Conservation (phyloP, 768 basidiomycete species). For the Coprinopsis sp. region DNA sequence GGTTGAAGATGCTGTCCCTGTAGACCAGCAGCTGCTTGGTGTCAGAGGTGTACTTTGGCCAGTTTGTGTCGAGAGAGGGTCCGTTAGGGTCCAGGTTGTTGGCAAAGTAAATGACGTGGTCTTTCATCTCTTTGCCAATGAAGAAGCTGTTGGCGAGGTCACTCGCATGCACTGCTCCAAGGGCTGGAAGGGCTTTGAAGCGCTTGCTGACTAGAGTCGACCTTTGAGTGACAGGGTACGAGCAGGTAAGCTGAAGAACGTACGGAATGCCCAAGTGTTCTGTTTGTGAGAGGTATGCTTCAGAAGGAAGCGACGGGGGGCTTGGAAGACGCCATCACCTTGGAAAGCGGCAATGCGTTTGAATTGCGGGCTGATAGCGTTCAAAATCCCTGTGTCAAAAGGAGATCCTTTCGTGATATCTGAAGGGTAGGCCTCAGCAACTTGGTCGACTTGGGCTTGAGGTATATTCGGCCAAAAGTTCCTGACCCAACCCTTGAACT, state of each 20-base stretch:
- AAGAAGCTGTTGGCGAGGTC: conserved; percentile 37
- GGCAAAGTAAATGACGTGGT: conserved; percentile 44
- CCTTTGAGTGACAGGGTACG: not conserved
- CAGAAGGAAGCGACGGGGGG: conserved; percentile 47
- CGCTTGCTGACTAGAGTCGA: conserved; percentile 37
- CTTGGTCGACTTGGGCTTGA: conserved; percentile 15
- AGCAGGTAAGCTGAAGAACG: conserved; percentile 18
- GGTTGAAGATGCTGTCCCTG: too few relatives aligned
- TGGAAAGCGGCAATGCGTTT: conserved; percentile 48
- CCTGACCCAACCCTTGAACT: conserved; percentile 17
- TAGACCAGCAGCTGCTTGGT: too few relatives aligned
- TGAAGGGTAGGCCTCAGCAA: conserved; percentile 29
- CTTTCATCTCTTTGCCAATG: conserved; percentile 17
- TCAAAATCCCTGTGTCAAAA: conserved; percentile 40
- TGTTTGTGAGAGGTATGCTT: conserved; percentile 34
- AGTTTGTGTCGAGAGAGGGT: conserved; percentile 10
- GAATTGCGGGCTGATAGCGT: conserved; percentile 40
- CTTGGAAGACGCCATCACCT: conserved; percentile 49
- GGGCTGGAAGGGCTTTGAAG: conserved; percentile 31
- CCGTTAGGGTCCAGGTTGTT: conserved; percentile 40
- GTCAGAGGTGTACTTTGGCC: too few relatives aligned
- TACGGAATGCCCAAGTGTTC: conserved; percentile 41
- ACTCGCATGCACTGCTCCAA: conserved; percentile 41
- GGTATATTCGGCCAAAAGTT: conserved; percentile 13
- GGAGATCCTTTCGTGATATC: conserved; percentile 43